Percentiles rank a stretch among this genome's conserved stretches.
phyloP scores from a whole-genome alignment of 148 eudicot genomes.

The Vaccinium myrtillus region DNA sequence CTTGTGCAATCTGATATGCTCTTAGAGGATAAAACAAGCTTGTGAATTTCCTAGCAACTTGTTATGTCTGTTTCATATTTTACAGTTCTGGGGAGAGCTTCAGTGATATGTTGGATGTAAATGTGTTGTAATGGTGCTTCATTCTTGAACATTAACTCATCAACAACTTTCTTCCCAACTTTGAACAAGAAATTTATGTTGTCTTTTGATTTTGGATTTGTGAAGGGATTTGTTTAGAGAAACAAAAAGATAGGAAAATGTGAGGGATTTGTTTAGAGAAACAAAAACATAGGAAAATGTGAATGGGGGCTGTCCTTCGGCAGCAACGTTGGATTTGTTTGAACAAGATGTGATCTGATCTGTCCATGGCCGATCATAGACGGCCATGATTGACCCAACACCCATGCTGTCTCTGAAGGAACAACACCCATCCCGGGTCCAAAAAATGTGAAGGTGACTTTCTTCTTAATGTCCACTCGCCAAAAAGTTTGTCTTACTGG shows the following conservation, averaged over 20 bases:
- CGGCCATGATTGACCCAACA: too few species aligned
- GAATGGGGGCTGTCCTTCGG: too few species aligned
- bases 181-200: not conserved
- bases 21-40: slow-evolving; percentile 28
- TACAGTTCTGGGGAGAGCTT: not conserved
- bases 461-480: not conserved
- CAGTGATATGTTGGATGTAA: not conserved
- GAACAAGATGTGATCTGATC: too few species aligned
- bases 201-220: not conserved
- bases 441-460: not conserved
- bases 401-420: too few species aligned
- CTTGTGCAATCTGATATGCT: slow-evolving; percentile 61
- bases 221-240: not conserved
- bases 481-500: not conserved
- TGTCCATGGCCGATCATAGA: too few species aligned
- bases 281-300: not conserved
- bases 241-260: not conserved
- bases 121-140: not conserved
- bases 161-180: not conserved
- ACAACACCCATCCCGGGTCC: too few species aligned
- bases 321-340: too few species aligned
- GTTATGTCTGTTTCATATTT: not conserved
- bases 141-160: not conserved
- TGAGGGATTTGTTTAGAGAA: not conserved
- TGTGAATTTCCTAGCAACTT: not conserved